Percentiles rank a stretch among this genome's conserved stretches.
These are phyloP conservation scores for Mortierella sp. DNA, from an alignment of 371 early-diverging fungal species.

Conservation along the genomic window DNA sequence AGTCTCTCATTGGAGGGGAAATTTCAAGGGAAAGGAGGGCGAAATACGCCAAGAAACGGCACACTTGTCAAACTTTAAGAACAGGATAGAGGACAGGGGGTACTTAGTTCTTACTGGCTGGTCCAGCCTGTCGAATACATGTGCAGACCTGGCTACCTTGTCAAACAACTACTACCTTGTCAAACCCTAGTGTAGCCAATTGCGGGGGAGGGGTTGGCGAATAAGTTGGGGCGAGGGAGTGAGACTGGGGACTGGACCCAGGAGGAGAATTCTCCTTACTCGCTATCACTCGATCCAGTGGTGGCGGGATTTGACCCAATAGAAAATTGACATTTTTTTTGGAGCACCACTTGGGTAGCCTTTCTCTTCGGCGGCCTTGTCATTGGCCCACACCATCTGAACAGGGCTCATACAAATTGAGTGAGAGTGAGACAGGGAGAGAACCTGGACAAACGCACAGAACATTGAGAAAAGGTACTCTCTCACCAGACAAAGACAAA, in stretches of 20 bases:
- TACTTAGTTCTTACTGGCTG: background rate
- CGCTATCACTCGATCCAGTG: no score
- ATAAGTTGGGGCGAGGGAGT: no score
- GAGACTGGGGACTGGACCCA: background rate
- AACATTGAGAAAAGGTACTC: constrained; percentile 2
- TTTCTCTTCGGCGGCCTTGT: no score
- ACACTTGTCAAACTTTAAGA: background rate
- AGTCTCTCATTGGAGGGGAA: background rate
- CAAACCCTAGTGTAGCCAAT: background rate
- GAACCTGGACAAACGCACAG: background rate
- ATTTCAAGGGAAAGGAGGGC: background rate
- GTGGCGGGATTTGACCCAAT: no score
- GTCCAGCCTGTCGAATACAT: background rate
- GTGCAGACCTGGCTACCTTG: background rate
- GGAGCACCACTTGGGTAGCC: no score
- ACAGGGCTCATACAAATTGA: background rate
- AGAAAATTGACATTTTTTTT: no score
- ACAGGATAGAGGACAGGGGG: background rate
- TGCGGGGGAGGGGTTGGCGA: background rate
- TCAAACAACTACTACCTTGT: background rate
- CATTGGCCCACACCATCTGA: no score
- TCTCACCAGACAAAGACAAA: background rate
- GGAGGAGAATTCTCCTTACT: no score
- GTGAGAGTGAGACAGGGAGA: background rate
- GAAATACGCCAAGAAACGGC: background rate